Evolutionary conservation across 2,329 filamentous ascomycete species (phyloP).

Genomic region (Sclerotinia nivalis): DNA sequence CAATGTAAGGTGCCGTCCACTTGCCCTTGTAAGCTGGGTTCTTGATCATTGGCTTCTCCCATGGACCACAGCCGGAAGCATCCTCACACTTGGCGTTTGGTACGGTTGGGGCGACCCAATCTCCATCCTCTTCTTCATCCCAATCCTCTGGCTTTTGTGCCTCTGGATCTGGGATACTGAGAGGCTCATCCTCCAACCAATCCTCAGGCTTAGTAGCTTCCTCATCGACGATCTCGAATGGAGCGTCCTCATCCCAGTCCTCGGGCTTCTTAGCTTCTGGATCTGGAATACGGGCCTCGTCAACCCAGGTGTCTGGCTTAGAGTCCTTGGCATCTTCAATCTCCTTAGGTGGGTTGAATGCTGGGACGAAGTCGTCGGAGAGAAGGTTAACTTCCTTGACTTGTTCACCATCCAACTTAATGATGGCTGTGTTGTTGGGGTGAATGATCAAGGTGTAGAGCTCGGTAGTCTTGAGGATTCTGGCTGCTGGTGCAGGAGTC

Average conservation of each 20-base stretch:
- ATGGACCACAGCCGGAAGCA: conserved; percentile 88
- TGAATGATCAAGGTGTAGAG: conserved; percentile 97
- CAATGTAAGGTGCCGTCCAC: conserved; percentile 86
- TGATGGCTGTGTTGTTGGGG: conserved; percentile 92
- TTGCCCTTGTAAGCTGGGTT: conserved; percentile 97
- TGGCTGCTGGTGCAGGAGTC: conserved; percentile 76
- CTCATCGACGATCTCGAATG: conserved; percentile 93
- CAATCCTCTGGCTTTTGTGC: conserved; percentile 98
- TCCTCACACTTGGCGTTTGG: conserved; percentile 96
- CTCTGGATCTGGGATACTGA: conserved; percentile 84
- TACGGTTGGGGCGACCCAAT: conserved; percentile 83
- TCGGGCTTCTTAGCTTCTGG: conserved; percentile 94
- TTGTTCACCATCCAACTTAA: conserved; percentile 87
- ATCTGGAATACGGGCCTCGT: conserved; percentile 86
- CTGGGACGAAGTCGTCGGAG: conserved; percentile 79
- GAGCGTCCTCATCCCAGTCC: conserved; percentile 98
- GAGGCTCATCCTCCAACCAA: conserved; percentile 90
- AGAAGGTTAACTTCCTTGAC: conserved; percentile 88
- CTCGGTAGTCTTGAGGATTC: conserved; percentile 86
- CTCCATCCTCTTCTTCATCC: conserved; percentile 99
- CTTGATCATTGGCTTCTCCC: conserved; percentile 87
- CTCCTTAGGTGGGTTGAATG: conserved; percentile 94
- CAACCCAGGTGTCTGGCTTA: conserved; percentile 96
- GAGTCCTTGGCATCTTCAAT: conserved; percentile 91
- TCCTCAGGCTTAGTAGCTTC: conserved; percentile 89